Conservation (phyloP, 2,329 filamentous ascomycete genomes). For the Microdochium paspali region DNA sequence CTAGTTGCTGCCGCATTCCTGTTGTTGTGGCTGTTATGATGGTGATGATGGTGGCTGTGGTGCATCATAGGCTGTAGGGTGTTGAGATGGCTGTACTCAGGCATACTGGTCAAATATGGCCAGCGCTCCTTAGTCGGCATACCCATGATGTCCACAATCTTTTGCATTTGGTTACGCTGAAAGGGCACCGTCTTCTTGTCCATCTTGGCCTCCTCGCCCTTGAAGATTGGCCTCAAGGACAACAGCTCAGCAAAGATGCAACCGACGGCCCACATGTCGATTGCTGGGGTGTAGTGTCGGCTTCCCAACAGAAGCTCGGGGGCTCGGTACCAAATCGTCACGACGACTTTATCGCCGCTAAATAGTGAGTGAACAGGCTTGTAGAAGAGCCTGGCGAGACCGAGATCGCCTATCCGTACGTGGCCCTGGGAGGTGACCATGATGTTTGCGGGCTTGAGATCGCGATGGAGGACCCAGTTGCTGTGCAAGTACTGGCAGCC, state of each 20-base stretch:
- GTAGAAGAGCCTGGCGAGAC: constrained; percentile 84
- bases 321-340: constrained; percentile 98
- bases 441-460: constrained; percentile 96
- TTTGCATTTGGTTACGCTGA: constrained; percentile 97
- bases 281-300: constrained; percentile 92
- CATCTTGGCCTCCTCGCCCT: constrained; percentile 98
- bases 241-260: constrained; percentile 96
- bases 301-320: constrained; percentile 87
- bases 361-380: constrained; percentile 90
- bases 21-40: constrained; percentile 19
- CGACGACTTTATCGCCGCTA: constrained; percentile 92
- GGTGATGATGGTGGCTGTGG: constrained; percentile 29
- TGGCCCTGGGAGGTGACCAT: constrained; percentile 89
- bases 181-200: constrained; percentile 98
- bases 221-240: constrained; percentile 88
- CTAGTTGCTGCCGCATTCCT: constrained; percentile 21
- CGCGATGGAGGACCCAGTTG: constrained; percentile 95
- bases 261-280: constrained; percentile 95
- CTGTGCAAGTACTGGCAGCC: constrained; percentile 90
- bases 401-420: constrained; percentile 91
- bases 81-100: constrained; percentile 68
- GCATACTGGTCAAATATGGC: constrained; percentile 78
- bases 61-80: constrained; percentile 42
- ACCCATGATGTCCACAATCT: constrained; percentile 95
- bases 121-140: constrained; percentile 81